These are phyloP conservation scores for Magnolia kwangsiensis DNA, from an alignment of 164 flowering plant genomes.

Conservation along the genomic window DNA sequence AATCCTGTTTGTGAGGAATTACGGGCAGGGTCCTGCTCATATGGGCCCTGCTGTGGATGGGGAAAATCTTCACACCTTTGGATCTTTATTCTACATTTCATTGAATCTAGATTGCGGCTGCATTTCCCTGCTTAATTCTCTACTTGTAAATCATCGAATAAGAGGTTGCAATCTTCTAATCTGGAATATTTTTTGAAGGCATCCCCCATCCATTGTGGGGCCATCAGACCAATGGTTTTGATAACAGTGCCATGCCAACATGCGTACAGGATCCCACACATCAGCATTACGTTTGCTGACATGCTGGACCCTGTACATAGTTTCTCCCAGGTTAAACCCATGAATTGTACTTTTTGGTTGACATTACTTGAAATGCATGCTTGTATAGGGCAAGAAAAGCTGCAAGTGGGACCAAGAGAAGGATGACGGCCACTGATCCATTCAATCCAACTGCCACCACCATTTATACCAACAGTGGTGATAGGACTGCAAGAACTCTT, in stretches of 20 bases:
- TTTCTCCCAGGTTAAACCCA: background rate
- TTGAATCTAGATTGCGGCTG: background rate
- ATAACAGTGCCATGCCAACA: background rate
- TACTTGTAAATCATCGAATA: background rate
- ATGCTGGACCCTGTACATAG: background rate
- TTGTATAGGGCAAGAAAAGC: conserved; percentile 12
- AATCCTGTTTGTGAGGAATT: background rate
- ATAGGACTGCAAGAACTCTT: background rate
- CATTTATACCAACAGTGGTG: background rate
- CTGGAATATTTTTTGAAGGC: background rate
- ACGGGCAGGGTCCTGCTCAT: background rate
- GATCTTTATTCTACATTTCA: background rate
- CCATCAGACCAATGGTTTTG: background rate
- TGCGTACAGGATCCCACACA: background rate
- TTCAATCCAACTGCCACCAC: background rate
- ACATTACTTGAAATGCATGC: conserved; percentile 29
- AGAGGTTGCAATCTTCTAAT: background rate
- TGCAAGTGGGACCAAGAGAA: background rate
- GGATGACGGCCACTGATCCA: background rate
- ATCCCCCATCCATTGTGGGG: background rate
- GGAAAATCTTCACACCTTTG: background rate
- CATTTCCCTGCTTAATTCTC: background rate
- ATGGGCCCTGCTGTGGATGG: background rate
- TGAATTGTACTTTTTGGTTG: background rate
- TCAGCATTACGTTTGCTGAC: background rate